Evolutionary conservation across 352 stramenopile genomes (phyloP).

Genomic region (Blastocystis hominis): DNA sequence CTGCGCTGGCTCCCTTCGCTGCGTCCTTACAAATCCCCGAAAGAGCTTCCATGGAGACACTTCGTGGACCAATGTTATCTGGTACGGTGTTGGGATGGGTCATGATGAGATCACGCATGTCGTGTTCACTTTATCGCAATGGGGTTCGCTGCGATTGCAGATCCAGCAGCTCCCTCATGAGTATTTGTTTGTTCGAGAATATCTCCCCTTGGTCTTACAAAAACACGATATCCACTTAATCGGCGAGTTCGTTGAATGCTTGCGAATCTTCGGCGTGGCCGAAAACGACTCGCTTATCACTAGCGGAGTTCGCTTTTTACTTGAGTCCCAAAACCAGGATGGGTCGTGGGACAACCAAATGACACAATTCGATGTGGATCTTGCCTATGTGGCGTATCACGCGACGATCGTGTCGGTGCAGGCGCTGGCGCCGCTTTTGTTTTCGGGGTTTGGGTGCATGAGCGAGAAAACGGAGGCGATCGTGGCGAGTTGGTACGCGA

Average conservation of each 20-base stretch:
- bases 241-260: conserved; percentile 64
- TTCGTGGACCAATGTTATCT: conserved; percentile 75
- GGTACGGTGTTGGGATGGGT: conserved; percentile 20
- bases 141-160: conserved; percentile 65
- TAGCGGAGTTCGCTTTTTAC: conserved; percentile 57
- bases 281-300: conserved; percentile 52
- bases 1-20: conserved; percentile 70
- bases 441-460: conserved; percentile 23
- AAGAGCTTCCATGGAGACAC: conserved; percentile 66
- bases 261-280: conserved; percentile 57
- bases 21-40: conserved; percentile 73
- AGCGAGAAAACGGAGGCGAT: conserved; percentile 35
- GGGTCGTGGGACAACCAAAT: conserved; percentile 24
- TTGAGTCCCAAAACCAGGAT: conserved; percentile 46
- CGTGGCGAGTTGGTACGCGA: conserved; percentile 12
- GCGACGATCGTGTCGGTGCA: conserved; percentile 34
- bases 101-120: conserved; percentile 66
- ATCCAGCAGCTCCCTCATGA: conserved; percentile 77
- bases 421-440: not conserved
- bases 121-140: conserved; percentile 75
- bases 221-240: conserved; percentile 71
- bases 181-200: conserved; percentile 76
- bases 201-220: conserved; percentile 70
- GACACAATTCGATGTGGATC: not conserved
- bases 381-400: conserved; percentile 41